Conservation (phyloP, 2,329 filamentous ascomycete species). For the Cryphonectria radicalis region DNA sequence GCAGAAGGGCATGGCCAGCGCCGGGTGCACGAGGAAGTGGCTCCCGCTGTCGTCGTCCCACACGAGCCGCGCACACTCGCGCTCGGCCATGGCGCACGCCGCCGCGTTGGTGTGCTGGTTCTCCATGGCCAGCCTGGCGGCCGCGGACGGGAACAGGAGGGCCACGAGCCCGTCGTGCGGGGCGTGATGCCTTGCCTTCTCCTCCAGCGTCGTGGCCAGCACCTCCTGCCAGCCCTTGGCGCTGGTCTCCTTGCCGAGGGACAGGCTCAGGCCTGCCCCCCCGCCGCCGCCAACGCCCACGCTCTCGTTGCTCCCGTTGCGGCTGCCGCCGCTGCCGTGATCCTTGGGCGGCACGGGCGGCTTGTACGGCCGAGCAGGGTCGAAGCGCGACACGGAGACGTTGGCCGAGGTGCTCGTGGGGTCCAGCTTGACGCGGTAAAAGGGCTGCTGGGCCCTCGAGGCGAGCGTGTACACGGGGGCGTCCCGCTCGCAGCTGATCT, state of each 20-base stretch:
- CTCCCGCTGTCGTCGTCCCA: conserved; percentile 66
- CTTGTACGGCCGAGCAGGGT: conserved; percentile 63
- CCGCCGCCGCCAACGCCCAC: conserved; percentile 21
- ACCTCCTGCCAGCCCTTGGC: conserved; percentile 62
- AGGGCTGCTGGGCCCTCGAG: conserved; percentile 60
- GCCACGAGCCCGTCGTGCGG: conserved; percentile 69
- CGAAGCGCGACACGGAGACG: conserved; percentile 62
- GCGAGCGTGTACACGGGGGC: conserved; percentile 70
- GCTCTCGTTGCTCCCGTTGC: conserved; percentile 34
- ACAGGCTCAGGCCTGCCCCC: conserved; percentile 34
- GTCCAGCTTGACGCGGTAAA: conserved; percentile 69
- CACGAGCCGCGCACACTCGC: conserved; percentile 72
- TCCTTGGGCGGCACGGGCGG: conserved; percentile 40
- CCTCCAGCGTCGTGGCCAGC: conserved; percentile 62
- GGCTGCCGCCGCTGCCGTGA: conserved; percentile 1
- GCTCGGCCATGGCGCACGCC: conserved; percentile 65
- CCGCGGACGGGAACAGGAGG: conserved; percentile 68
- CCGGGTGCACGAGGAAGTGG: conserved; percentile 67
- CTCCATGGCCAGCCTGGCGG: conserved; percentile 66
- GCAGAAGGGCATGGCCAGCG: conserved; percentile 66
- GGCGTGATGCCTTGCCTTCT: conserved; percentile 54
- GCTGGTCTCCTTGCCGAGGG: conserved; percentile 36
- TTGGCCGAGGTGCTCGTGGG: conserved; percentile 67
- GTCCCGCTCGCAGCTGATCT: conserved; percentile 58
- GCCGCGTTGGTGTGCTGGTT: conserved; percentile 58